phyloP scores from a whole-genome alignment of 768 basidiomycete genomes.

The Phaeolepiota aurea region DNA sequence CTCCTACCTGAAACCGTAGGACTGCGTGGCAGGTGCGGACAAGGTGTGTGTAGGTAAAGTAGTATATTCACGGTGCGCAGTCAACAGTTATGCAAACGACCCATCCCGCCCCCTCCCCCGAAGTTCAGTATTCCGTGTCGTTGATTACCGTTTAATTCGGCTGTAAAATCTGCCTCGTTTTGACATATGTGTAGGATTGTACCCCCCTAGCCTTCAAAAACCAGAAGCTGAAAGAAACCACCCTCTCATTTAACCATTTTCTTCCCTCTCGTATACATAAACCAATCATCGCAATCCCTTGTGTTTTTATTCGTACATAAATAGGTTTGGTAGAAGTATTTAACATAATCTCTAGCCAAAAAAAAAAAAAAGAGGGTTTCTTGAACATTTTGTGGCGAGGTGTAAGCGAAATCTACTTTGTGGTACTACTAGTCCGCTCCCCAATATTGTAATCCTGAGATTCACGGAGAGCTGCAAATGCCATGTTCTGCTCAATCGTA shows the following conservation, averaged over 20 bases:
- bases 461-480: slow-evolving; percentile 61
- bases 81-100: slow-evolving; percentile 10
- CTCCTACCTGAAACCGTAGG: not conserved
- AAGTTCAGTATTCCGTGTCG: not conserved
- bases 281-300: slow-evolving; percentile 8
- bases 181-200: slow-evolving; percentile 4
- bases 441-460: slow-evolving; percentile 24
- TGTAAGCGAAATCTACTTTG: too few species aligned
- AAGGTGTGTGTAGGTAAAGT: slow-evolving; percentile 48
- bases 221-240: not conserved
- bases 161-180: not conserved
- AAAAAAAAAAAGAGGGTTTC: slow-evolving; percentile 1
- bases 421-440: too few species aligned
- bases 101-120: not conserved
- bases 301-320: slow-evolving; percentile 8
- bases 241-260: slow-evolving; percentile 2
- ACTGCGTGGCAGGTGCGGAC: slow-evolving; percentile 17
- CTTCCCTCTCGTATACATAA: not conserved
- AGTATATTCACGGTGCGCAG: slow-evolving; percentile 26
- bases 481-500: slow-evolving; percentile 80
- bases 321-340: slow-evolving; percentile 8
- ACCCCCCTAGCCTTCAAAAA: not conserved
- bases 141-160: slow-evolving; percentile 3
- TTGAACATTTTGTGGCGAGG: slow-evolving; percentile 2
- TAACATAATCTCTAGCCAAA: slow-evolving; percentile 7